Conservation (phyloP, 805 yeast genomes). For the Dipodascopsis uninucleata region DNA sequence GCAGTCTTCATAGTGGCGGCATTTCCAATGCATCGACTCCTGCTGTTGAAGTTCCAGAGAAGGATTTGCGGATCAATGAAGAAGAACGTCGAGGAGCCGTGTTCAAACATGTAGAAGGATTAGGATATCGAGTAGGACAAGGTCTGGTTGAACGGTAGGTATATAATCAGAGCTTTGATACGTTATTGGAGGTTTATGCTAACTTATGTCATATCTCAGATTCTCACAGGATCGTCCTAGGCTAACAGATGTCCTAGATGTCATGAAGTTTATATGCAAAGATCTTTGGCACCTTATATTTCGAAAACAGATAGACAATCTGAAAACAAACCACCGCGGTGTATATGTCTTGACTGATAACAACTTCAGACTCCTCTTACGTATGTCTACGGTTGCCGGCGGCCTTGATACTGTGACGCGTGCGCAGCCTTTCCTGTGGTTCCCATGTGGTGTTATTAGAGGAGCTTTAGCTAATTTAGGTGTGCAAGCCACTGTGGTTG, state of each 20-base stretch:
- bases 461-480: constrained; percentile 72
- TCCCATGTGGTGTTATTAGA: constrained; percentile 71
- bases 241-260: constrained; percentile 63
- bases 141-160: constrained; percentile 47
- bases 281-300: constrained; percentile 83
- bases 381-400: constrained; percentile 43
- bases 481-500: constrained; percentile 58
- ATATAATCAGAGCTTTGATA: too few species aligned
- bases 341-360: constrained; percentile 76
- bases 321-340: constrained; percentile 87
- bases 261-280: constrained; percentile 88
- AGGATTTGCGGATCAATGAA: constrained; percentile 9
- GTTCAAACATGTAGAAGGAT: constrained; percentile 54
- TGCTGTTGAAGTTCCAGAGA: constrained; percentile 1
- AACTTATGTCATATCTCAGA: constrained; percentile 6
- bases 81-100: constrained; percentile 45
- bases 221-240: constrained; percentile 43
- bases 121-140: constrained; percentile 69
- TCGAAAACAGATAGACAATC: constrained; percentile 84
- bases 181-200: constrained; percentile 21
- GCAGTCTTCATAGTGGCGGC: background rate
- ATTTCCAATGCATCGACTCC: constrained; percentile 1
- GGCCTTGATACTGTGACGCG: constrained; percentile 34
- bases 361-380: constrained; percentile 51
- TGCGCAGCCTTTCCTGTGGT: constrained; percentile 54